These are phyloP conservation scores for Fusarium sp. DNA, from an alignment of 2,329 filamentous ascomycete genomes.

Conservation along the genomic window DNA sequence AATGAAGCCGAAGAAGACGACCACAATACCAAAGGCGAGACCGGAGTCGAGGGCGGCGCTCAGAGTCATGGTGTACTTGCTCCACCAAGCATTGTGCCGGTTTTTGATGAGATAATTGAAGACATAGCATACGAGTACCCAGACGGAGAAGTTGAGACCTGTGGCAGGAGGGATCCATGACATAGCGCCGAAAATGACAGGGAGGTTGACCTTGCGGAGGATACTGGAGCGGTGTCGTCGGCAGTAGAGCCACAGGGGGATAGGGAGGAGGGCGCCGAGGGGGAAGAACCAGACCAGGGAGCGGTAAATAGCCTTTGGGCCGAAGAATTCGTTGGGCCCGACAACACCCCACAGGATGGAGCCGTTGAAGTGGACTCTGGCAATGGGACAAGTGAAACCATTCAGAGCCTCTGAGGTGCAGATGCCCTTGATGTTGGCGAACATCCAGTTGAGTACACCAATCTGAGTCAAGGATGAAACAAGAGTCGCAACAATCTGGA, in stretches of 20 bases:
- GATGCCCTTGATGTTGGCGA: slow-evolving; percentile 77
- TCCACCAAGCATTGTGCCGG: slow-evolving; percentile 82
- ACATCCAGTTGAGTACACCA: slow-evolving; percentile 90
- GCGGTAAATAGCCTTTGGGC: slow-evolving; percentile 77
- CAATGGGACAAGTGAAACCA: slow-evolving; percentile 88
- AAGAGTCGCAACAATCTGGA: slow-evolving; percentile 80
- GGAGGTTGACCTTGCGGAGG: slow-evolving; percentile 81
- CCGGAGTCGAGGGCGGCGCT: slow-evolving; percentile 86
- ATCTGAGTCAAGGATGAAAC: slow-evolving; percentile 86
- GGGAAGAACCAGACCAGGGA: slow-evolving; percentile 85
- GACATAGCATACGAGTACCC: slow-evolving; percentile 84
- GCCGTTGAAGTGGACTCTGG: slow-evolving; percentile 89
- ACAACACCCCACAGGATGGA: slow-evolving; percentile 92
- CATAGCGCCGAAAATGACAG: slow-evolving; percentile 84
- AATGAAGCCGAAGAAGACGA: slow-evolving; percentile 88
- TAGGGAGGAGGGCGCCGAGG: slow-evolving; percentile 78
- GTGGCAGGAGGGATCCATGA: slow-evolving; percentile 89
- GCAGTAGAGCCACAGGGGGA: slow-evolving; percentile 78
- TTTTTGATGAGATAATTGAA: slow-evolving; percentile 84
- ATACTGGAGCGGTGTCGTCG: slow-evolving; percentile 69
- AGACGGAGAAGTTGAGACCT: slow-evolving; percentile 88
- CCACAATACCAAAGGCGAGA: slow-evolving; percentile 82
- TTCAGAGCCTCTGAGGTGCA: slow-evolving; percentile 85
- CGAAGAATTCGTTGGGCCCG: slow-evolving; percentile 85
- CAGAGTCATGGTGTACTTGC: slow-evolving; percentile 90